These are phyloP conservation scores for Knufia fluminis DNA, from an alignment of 2,329 filamentous ascomycete species.

Conservation along the genomic window DNA sequence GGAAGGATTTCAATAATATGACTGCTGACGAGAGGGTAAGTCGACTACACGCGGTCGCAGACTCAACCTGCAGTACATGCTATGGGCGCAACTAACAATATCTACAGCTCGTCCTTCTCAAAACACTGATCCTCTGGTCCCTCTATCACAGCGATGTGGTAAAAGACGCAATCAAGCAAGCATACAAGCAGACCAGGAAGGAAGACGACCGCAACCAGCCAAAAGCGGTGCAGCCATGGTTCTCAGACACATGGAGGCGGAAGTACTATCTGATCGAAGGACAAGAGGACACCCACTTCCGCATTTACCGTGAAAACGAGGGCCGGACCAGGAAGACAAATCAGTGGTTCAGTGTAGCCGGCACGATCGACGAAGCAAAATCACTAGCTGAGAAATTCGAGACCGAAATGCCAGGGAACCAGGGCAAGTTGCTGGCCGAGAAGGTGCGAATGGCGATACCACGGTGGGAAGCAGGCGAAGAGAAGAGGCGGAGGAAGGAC, in stretches of 20 bases:
- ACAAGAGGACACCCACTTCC: conserved; percentile 84
- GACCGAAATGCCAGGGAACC: conserved; percentile 63
- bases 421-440: conserved; percentile 66
- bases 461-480: conserved; percentile 85
- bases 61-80: too few species aligned
- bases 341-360: conserved; percentile 90
- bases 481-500: conserved; percentile 90
- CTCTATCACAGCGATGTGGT: conserved; percentile 79
- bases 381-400: conserved; percentile 66
- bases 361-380: conserved; percentile 77
- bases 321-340: conserved; percentile 59
- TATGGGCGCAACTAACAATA: background rate
- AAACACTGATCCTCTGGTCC: conserved; percentile 77
- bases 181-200: conserved; percentile 79
- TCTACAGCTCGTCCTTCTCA: conserved; percentile 67
- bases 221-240: conserved; percentile 83
- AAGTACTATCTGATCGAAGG: conserved; percentile 93
- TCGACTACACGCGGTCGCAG: conserved; percentile 8
- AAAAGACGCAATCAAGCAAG: conserved; percentile 70
- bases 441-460: conserved; percentile 73
- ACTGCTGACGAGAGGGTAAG: conserved; percentile 68
- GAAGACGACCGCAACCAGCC: conserved; percentile 73
- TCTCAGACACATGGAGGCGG: conserved; percentile 77
- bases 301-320: conserved; percentile 89
- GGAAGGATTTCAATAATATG: conserved; percentile 74